These are phyloP conservation scores for Nicotiana attenuata DNA, from an alignment of 257 asterid genomes.

Conservation along the genomic window DNA sequence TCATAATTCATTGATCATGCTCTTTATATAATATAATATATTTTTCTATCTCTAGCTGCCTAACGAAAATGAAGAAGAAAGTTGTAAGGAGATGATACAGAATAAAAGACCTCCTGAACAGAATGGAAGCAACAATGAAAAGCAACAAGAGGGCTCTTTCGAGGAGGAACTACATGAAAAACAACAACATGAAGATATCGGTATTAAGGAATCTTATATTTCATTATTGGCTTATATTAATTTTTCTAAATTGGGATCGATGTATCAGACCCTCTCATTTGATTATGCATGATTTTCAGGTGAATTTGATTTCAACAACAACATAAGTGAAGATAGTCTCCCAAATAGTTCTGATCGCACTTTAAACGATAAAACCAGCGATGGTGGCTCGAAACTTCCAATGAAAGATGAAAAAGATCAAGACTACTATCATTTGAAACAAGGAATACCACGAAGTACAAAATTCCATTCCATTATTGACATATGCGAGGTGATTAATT, in stretches of 20 bases:
- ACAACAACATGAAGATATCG: not conserved
- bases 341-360: not conserved
- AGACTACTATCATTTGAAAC: not conserved
- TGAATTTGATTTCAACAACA: not conserved
- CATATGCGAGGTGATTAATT: not conserved
- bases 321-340: not conserved
- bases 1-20: no score
- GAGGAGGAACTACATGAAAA: not conserved
- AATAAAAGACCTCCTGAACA: not conserved
- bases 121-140: not conserved
- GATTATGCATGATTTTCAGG: not conserved
- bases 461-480: not conserved
- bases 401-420: not conserved
- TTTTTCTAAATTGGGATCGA: not conserved
- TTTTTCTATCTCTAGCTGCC: not conserved
- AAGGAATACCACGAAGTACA: not conserved
- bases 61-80: not conserved
- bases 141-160: not conserved
- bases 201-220: not conserved
- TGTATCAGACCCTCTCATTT: not conserved
- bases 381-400: not conserved
- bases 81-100: not conserved
- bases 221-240: not conserved
- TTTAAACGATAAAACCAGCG: not conserved
- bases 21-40: no score